Conservation (phyloP, 2,329 filamentous ascomycete species). For the Hansfordia pulvinata region DNA sequence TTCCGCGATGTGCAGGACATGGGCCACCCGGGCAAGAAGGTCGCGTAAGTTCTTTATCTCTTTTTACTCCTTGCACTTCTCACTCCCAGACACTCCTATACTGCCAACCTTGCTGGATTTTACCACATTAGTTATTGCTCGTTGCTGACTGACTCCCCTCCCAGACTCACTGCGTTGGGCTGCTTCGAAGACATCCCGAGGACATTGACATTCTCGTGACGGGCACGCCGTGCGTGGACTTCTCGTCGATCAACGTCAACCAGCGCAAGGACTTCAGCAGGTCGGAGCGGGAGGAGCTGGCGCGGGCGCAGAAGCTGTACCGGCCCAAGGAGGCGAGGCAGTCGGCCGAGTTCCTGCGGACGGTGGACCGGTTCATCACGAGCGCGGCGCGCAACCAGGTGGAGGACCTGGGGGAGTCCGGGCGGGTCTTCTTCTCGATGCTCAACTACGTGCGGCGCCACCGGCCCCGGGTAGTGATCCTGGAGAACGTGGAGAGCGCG, state of each 20-base stretch:
- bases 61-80: constrained; percentile 4
- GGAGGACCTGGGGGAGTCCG: constrained; percentile 53
- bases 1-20: constrained; percentile 48
- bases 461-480: constrained; percentile 48
- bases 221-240: constrained; percentile 66
- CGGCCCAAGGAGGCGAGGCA: constrained; percentile 20
- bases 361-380: too few relatives aligned
- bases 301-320: background rate
- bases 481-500: constrained; percentile 56
- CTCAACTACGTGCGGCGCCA: constrained; percentile 38
- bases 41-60: constrained; percentile 27
- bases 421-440: constrained; percentile 50
- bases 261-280: constrained; percentile 33
- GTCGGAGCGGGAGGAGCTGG: constrained; percentile 28
- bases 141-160: too few relatives aligned
- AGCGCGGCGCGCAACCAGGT: too few relatives aligned
- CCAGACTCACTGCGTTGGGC: constrained; percentile 56
- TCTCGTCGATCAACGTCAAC: constrained; percentile 46
- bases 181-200: constrained; percentile 39
- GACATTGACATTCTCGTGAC: constrained; percentile 53
- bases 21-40: constrained; percentile 17
- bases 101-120: too few relatives aligned
- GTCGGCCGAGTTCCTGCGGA: too few relatives aligned
- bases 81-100: too few relatives aligned
- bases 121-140: too few relatives aligned